Evolutionary conservation across 805 yeast genomes (phyloP), one percentile per base, ranked within the genome.

Genomic region (Yarrowia sp.): DNA sequence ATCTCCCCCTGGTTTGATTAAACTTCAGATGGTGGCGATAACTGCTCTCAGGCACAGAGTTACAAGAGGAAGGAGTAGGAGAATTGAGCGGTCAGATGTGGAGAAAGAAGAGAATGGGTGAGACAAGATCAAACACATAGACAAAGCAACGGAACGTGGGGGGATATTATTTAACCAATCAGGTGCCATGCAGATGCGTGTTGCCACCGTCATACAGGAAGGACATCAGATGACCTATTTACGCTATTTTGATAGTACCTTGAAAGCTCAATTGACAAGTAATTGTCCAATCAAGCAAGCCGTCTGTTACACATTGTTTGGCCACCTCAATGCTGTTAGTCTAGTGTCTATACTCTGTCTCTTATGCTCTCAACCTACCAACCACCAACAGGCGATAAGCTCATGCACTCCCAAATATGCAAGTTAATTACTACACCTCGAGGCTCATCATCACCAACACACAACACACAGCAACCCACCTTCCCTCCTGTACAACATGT

Each of bases 401-500:
- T 50, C 55, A 52, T 36, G 58, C 58, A 52, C 58, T 52, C 58
- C 58, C 58, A 52, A 50, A 52, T 52, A 52, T 52, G 58, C 58
- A 55, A 55, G 63, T 55, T 55, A 39, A 55, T 40, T 20, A 43
- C 50, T 58, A 58, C 50, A 33, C 50, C 64, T 58, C 50, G n/a
- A 39, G 36, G 47, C 36, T n/a, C 50, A 42, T 20, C 39, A 43
- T 43, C 50, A 58, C 64, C 64, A 47, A 47, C 52, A 58, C 64
- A 10, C 46, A 15, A 7, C 50, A 7, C 50, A 43, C 38, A 47
- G 52, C 52, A 47, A 47, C 52, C 38, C 52, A 8, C 49, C 7
- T 14, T 1, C 39, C 13, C 50, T 9, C 17, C 2, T 17, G 30
- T 15, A 36, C 24, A 10, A 5, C 55, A 61, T 46, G 53, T 40